A percentile compares a stretch with the other conserved stretches of the same genome.
phyloP scores from a whole-genome alignment of 2,329 filamentous ascomycete genomes.

The Stagonosporopsis rhizophila region DNA sequence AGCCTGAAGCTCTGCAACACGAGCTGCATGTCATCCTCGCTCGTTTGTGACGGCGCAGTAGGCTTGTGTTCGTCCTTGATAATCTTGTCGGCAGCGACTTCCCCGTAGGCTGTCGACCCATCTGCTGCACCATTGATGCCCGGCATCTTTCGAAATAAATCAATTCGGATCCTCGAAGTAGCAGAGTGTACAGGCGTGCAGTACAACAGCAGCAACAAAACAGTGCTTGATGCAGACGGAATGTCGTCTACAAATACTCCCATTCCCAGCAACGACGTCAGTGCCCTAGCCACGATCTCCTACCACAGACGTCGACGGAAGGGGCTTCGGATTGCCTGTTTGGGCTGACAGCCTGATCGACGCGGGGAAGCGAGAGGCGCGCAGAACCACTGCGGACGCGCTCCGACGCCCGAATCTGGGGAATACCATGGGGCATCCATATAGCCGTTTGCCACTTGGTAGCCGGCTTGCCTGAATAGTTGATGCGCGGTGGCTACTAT shows the following conservation, averaged over 20 bases:
- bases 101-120: constrained; percentile 26
- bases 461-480: constrained; percentile 3
- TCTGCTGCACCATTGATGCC: constrained; percentile 1
- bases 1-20: constrained; percentile 67
- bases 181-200: background rate
- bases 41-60: constrained; percentile 21
- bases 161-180: no score
- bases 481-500: background rate
- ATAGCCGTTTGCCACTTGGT: constrained; percentile 12
- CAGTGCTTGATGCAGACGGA: background rate
- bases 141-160: constrained; percentile 1
- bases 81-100: constrained; percentile 22
- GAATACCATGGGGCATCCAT: background rate
- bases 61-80: constrained; percentile 26
- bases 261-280: background rate
- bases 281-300: background rate
- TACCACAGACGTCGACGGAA: background rate
- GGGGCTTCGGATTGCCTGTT: constrained; percentile 7
- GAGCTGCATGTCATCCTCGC: constrained; percentile 37
- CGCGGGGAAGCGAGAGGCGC: constrained; percentile 11
- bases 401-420: constrained; percentile 1
- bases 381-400: constrained; percentile 8
- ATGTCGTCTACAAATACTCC: background rate
- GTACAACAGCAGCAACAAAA: background rate
- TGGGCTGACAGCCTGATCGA: background rate